phyloP scores from a whole-genome alignment of 139 green algal genomes.

The Pleodorina starrii region DNA sequence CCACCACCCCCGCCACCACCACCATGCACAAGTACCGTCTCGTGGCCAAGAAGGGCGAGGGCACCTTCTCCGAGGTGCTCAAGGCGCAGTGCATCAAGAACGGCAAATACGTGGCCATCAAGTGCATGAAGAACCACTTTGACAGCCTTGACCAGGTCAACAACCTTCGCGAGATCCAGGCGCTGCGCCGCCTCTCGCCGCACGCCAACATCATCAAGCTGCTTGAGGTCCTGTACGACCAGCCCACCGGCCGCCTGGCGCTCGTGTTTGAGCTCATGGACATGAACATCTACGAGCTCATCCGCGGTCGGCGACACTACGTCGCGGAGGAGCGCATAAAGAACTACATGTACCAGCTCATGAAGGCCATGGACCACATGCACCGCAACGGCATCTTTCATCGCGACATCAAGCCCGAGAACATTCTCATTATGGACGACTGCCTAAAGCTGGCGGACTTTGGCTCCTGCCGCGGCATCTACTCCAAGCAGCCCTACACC shows the following conservation, averaged over 20 bases:
- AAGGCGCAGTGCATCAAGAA: slow-evolving; percentile 94
- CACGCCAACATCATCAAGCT: slow-evolving; percentile 91
- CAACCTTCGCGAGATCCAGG: slow-evolving; percentile 91
- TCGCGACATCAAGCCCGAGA: slow-evolving; percentile 92
- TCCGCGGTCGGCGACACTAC: slow-evolving; percentile 86
- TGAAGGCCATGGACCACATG: slow-evolving; percentile 93
- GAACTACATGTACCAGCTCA: slow-evolving; percentile 91
- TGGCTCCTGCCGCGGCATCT: slow-evolving; percentile 87
- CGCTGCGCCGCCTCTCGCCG: slow-evolving; percentile 83
- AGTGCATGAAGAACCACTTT: slow-evolving; percentile 95
- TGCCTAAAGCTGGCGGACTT: slow-evolving; percentile 90
- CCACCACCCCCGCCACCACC: neutral
- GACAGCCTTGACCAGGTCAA: slow-evolving; percentile 90
- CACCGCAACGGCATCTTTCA: slow-evolving; percentile 92
- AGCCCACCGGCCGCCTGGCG: slow-evolving; percentile 88
- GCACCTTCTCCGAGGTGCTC: slow-evolving; percentile 91
- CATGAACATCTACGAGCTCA: slow-evolving; percentile 85
- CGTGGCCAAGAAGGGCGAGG: slow-evolving; percentile 91
- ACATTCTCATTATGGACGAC: slow-evolving; percentile 93
- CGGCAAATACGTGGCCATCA: slow-evolving; percentile 91
- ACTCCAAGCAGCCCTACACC: slow-evolving; percentile 91
- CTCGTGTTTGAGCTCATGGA: slow-evolving; percentile 95
- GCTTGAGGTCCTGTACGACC: slow-evolving; percentile 90
- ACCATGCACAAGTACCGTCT: slow-evolving; percentile 85
- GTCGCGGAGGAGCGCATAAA: slow-evolving; percentile 84